phyloP scores from a whole-genome alignment of 2,329 filamentous ascomycete species.

The Microsporum audouinii region DNA sequence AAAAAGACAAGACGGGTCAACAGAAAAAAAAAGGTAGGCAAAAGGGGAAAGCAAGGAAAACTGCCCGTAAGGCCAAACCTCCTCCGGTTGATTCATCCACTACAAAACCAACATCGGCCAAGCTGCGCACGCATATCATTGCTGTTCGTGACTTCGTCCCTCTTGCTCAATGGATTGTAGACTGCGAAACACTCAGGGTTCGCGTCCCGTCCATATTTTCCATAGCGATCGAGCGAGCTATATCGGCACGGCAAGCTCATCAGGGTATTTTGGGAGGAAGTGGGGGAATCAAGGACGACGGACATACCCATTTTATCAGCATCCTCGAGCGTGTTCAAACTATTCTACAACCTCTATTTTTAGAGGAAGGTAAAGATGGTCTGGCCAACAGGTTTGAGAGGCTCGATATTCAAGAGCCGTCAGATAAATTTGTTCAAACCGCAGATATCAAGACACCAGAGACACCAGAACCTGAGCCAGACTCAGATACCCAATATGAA shows the following conservation, averaged over 20 bases:
- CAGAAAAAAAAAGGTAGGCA: background rate
- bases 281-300: constrained; percentile 7
- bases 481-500: constrained; percentile 19
- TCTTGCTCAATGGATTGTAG: constrained; percentile 11
- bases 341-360: constrained; percentile 6
- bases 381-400: constrained; percentile 26
- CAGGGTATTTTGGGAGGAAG: background rate
- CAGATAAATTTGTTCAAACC: constrained; percentile 27
- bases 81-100: background rate
- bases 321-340: constrained; percentile 8
- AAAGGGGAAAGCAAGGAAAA: background rate
- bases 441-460: constrained; percentile 18
- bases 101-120: background rate
- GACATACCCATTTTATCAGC: constrained; percentile 14
- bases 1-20: constrained; percentile 1
- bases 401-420: constrained; percentile 31
- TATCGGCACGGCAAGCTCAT: constrained; percentile 7
- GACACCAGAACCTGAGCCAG: background rate
- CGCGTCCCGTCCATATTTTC: constrained; percentile 7
- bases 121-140: constrained; percentile 8
- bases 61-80: background rate
- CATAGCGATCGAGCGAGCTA: constrained; percentile 7
- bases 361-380: background rate
- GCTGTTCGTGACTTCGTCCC: constrained; percentile 11
- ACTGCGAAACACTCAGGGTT: constrained; percentile 5